Evolutionary conservation across 148 eudicot genomes (phyloP).

Genomic region (Dysphania ambrosioides): DNA sequence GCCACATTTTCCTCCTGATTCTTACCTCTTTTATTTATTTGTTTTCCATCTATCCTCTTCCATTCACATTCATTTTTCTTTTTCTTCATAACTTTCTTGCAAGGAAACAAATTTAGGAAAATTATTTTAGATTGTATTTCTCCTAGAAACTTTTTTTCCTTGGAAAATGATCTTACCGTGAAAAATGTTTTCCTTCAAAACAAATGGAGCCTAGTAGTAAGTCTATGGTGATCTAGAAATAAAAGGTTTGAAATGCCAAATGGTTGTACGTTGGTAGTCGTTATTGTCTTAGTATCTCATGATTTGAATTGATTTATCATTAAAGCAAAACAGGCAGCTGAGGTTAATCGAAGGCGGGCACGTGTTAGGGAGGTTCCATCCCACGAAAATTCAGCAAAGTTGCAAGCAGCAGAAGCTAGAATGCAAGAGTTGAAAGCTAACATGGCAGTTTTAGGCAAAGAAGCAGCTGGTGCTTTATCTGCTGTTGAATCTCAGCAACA

Average conservation of each 20-base stretch:
- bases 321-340: slow-evolving; percentile 77
- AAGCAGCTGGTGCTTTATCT: slow-evolving; percentile 88
- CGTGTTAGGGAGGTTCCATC: slow-evolving; percentile 88
- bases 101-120: too few species aligned
- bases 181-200: too few species aligned
- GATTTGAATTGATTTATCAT: slow-evolving; percentile 15
- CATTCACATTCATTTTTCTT: too few species aligned
- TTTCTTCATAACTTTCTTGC: too few species aligned
- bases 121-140: too few species aligned
- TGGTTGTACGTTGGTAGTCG: not conserved
- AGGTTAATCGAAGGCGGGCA: slow-evolving; percentile 78
- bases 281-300: slow-evolving; percentile 15
- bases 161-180: too few species aligned
- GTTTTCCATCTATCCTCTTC: too few species aligned
- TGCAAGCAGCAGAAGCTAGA: slow-evolving; percentile 83
- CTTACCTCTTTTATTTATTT: too few species aligned
- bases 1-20: too few species aligned
- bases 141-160: too few species aligned
- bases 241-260: not conserved
- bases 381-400: slow-evolving; percentile 82
- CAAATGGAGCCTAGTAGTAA: too few species aligned
- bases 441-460: slow-evolving; percentile 97
- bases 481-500: slow-evolving; percentile 94
- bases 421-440: slow-evolving; percentile 92
- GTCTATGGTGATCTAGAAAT: not conserved